Evolutionary conservation across 2,329 filamentous ascomycete species (phyloP).

Genomic region (Fusarium piperis): DNA sequence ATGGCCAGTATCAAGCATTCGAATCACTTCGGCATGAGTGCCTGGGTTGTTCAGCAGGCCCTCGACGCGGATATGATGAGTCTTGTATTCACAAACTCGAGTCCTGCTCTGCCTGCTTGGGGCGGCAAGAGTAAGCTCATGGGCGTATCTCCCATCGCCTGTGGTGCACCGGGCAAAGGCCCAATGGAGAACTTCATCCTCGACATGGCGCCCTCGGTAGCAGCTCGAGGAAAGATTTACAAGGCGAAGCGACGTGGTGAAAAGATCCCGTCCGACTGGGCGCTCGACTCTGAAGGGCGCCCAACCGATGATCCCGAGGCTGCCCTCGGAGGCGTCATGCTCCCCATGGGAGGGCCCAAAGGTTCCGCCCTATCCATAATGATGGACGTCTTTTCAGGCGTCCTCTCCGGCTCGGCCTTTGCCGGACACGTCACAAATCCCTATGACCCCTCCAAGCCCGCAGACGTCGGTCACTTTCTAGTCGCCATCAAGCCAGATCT

Average conservation of each 20-base stretch:
- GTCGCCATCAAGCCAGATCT: constrained; percentile 78
- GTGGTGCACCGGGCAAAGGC: constrained; percentile 73
- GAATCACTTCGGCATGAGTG: constrained; percentile 86
- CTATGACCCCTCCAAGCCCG: constrained; percentile 75
- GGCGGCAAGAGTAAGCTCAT: constrained; percentile 75
- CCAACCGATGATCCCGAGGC: constrained; percentile 76
- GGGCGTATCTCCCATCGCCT: constrained; percentile 79
- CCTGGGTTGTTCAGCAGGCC: constrained; percentile 82
- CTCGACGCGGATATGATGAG: constrained; percentile 77
- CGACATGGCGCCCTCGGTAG: constrained; percentile 78
- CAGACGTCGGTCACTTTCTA: constrained; percentile 80
- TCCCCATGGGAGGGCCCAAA: constrained; percentile 87
- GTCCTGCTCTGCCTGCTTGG: constrained; percentile 76
- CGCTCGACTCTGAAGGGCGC: constrained; percentile 74
- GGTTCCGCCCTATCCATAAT: constrained; percentile 80
- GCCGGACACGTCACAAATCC: constrained; percentile 80
- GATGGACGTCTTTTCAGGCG: constrained; percentile 91
- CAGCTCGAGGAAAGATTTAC: constrained; percentile 77
- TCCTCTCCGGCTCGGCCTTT: constrained; percentile 80
- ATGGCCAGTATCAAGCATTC: constrained; percentile 80
- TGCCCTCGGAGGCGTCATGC: constrained; percentile 81
- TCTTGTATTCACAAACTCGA: constrained; percentile 77
- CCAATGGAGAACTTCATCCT: constrained; percentile 70
- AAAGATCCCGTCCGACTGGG: constrained; percentile 78
- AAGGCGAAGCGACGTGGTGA: constrained; percentile 74